phyloP scores from a whole-genome alignment of 2,329 filamentous ascomycete species.

The Monilinia laxa region DNA sequence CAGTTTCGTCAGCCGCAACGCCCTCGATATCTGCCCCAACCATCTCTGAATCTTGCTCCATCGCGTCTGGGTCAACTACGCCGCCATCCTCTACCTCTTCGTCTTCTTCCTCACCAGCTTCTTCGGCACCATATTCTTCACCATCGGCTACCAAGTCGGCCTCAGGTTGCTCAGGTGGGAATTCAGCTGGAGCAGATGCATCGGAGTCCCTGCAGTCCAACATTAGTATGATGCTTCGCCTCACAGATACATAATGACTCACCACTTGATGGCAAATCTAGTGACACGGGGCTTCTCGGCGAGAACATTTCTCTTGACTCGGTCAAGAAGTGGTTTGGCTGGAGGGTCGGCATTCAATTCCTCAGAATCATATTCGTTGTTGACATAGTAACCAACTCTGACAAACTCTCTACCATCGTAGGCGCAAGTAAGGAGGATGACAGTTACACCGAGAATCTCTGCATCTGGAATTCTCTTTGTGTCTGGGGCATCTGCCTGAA shows the following conservation, averaged over 20 bases:
- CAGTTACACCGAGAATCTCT: conserved; percentile 94
- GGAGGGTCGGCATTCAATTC: conserved; percentile 87
- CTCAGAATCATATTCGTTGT: conserved; percentile 96
- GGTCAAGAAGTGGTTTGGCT: conserved; percentile 87
- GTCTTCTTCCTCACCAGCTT: conserved; percentile 72
- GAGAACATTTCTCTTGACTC: conserved; percentile 86
- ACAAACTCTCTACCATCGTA: conserved; percentile 98
- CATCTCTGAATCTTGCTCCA: conserved; percentile 73
- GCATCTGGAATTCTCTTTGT: conserved; percentile 87
- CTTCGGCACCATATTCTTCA: conserved; percentile 86
- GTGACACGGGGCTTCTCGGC: conserved; percentile 98
- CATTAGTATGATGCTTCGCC: conserved; percentile 32
- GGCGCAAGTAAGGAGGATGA: conserved; percentile 92
- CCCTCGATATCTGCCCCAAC: conserved; percentile 60
- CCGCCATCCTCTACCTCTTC: conserved; percentile 59
- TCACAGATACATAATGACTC: conserved; percentile 41
- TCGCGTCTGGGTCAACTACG: conserved; percentile 44
- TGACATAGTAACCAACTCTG: conserved; percentile 98
- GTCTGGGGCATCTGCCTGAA: conserved; percentile 91
- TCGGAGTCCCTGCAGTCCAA: conserved; percentile 78
- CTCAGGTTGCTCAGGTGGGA: conserved; percentile 95
- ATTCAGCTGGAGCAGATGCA: conserved; percentile 91
- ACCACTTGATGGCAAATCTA: conserved; percentile 98
- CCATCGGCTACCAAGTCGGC: conserved; percentile 85
- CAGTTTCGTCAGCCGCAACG: conserved; percentile 62